A percentile compares a stretch with the other conserved stretches of the same genome.
Evolutionary conservation across 768 basidiomycete species (phyloP).

Genomic region (Strobilomyces dryophilus): DNA sequence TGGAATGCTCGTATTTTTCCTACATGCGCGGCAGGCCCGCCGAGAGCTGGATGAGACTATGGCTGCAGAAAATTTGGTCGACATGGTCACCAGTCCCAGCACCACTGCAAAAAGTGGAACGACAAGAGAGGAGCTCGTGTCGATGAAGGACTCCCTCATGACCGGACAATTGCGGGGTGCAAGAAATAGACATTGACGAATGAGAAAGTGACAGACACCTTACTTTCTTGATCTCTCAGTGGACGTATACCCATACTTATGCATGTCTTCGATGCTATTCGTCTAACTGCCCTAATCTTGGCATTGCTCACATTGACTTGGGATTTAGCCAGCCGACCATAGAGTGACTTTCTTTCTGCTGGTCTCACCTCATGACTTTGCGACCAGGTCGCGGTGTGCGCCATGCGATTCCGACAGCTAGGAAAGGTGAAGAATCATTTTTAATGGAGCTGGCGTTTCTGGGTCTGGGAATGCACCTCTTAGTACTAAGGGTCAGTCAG

Average conservation of each 20-base stretch:
- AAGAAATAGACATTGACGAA: not conserved
- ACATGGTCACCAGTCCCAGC: not conserved
- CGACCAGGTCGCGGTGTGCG: no score
- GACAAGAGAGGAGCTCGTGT: not conserved
- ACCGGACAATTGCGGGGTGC: not conserved
- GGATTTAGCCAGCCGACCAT: no score
- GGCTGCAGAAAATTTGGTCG: constrained; percentile 4
- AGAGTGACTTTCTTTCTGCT: no score
- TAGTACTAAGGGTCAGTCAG: no score
- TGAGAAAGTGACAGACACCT: not conserved
- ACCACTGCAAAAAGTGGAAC: not conserved
- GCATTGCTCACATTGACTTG: no score
- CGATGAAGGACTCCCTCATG: not conserved
- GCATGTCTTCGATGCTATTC: not conserved
- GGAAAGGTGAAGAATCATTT: no score
- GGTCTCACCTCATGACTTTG: no score
- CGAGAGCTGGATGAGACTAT: constrained; percentile 60
- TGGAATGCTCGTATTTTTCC: constrained; percentile 42
- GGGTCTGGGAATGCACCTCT: no score
- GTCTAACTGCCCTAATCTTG: not conserved
- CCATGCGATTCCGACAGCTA: no score
- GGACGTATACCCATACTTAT: not conserved
- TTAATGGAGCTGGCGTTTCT: no score
- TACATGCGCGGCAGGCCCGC: constrained; percentile 60
- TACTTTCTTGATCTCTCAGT: not conserved